Base-by-base conservation (phyloP, 352 stramenopile species). In the Globisporangium polare region DNA sequence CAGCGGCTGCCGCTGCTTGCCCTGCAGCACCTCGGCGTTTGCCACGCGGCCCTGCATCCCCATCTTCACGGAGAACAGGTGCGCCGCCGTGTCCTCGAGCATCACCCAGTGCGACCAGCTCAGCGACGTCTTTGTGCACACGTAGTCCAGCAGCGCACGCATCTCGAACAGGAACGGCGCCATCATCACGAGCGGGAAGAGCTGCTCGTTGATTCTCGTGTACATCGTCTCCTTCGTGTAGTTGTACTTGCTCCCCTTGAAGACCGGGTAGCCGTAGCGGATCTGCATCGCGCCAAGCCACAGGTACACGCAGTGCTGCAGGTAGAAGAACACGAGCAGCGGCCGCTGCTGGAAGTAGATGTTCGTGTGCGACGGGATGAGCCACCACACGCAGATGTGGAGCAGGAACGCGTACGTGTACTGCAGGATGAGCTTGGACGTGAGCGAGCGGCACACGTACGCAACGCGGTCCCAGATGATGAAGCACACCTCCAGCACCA, bases 121-220 rank as follows among this genome's bases (percentile, higher is more conserved):
- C 26, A 95, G 63, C 29, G 87, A 92, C 4, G 87, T 95, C 49
- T 84, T 94, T 1, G 83, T 94, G 68, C 87, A 95, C 41, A 94
- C 75, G 58, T 94, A 95, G 58, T 95, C 87, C 3, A 95, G 71
- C 31, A 95, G 60, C 9, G 87, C 82, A 3, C 87, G 87, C 81
- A 94, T 92, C 45, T 95, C 87, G 60, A 95, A 95, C n/a, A 94
- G 62, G 58, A 95, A 95, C 33, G 87, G 87, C 1, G 78, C 83
- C 35, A 83, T 53, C 83, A 92, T 90, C 59, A 92, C 83, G 8
- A 95, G 67, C 31, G 78, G 72, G 56, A 90, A 94, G 17, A 88
- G 53, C 41, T 63, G 87, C 62, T 94, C 83, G 51, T 68, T 79
- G 29, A 87, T 27, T 20, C 63, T 72, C 3, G 74, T 83, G 56